Evolutionary conservation across 2,329 filamentous ascomycete genomes (phyloP), one percentile per base, ranked within the genome.

Genomic region (Epichloe glyceriae): DNA sequence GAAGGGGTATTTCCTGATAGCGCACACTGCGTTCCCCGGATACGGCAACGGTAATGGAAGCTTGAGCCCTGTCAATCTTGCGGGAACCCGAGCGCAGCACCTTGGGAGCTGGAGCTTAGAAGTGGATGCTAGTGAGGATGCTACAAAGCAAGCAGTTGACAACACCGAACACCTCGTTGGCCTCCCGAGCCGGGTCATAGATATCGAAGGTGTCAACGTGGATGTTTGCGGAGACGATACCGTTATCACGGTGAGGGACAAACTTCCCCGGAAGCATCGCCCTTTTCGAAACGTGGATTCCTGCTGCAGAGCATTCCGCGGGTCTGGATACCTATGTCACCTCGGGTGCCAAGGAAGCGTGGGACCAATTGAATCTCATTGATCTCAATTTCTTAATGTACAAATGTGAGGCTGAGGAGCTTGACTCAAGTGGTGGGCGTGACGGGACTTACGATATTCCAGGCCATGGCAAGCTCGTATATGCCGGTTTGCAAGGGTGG

Each of bases 401-500:
- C 68, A 82, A 88, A 53, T 95, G 88, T 57, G 90, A 97, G 54
- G 81, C 88, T 3, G 93, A 98, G 66, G 94, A 82, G 67, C 79
- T 80, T 46, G 88, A 93, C 58, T 80, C 79, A 6, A 95, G 86
- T 56, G 78, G 76, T 48, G 88, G 88, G 4, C 76, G 79, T 53
- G 88, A 96, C 63, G 91, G 93, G n/a, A 83, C 83, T 8, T 98
- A 97, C 68, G 79, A 83, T 49, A 85, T 98, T 56, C 93, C 93
- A 1, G 83, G 83, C 1, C 74, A 89, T 62, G 91, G 90, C 2
- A 82, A 85, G 53, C 76, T 96, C 41, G 87, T 96, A 2, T 98
- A 97, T 66, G 91, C 91, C 53, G 93, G 93, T 54, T 75, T 98
- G n/a, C 93, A 98, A 66, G 94, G 94, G 38, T 98, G 93, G 91